Evolutionary conservation across 2,329 filamentous ascomycete species (phyloP).

Genomic region (Aspergillus pseudotamarii): DNA sequence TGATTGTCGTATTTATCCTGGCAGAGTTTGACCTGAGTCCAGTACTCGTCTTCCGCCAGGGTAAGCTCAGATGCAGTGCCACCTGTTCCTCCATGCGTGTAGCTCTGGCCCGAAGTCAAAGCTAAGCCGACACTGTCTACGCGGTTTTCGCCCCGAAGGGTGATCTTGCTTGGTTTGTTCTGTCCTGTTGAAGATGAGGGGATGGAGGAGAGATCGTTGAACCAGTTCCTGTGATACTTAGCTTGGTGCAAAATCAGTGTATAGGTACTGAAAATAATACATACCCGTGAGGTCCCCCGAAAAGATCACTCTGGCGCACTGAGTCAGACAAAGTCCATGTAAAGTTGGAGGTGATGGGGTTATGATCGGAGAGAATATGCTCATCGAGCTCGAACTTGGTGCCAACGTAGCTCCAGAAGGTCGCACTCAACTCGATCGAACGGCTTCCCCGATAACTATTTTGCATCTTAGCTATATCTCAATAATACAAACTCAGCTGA

Average conservation of each 20-base stretch:
- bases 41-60: constrained; percentile 52
- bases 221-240: constrained; percentile 46
- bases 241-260: not conserved
- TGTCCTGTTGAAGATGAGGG: constrained; percentile 34
- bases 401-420: constrained; percentile 53
- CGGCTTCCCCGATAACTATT: constrained; percentile 32
- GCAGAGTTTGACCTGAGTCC: constrained; percentile 55
- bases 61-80: constrained; percentile 49
- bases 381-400: constrained; percentile 62
- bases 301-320: constrained; percentile 43
- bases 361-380: constrained; percentile 64
- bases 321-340: constrained; percentile 52
- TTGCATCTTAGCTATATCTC: not conserved
- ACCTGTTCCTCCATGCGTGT: constrained; percentile 59
- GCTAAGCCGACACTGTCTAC: constrained; percentile 56
- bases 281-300: constrained; percentile 31
- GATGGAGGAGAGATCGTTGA: constrained; percentile 55
- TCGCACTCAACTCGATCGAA: constrained; percentile 56
- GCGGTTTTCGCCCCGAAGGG: constrained; percentile 50
- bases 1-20: constrained; percentile 49
- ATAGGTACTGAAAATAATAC: not conserved
- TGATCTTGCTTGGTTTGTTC: constrained; percentile 30
- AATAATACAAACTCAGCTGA: constrained; percentile 14
- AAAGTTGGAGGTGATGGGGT: constrained; percentile 52
- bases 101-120: constrained; percentile 51